These are phyloP conservation scores for Lanmaoa rubissima DNA, from an alignment of 768 basidiomycete genomes.

Conservation along the genomic window DNA sequence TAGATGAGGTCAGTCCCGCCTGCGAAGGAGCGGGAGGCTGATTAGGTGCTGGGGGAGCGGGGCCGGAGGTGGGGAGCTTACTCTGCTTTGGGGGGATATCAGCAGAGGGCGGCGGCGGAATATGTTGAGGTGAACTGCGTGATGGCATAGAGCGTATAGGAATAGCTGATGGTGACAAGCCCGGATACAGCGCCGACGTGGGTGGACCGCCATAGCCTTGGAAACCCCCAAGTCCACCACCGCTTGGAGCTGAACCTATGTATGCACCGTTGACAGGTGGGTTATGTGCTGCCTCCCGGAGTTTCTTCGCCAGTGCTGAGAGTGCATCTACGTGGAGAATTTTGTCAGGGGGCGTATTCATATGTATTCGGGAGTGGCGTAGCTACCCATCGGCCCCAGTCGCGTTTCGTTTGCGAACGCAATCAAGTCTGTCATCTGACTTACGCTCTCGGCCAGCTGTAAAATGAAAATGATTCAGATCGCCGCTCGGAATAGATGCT, in stretches of 20 bases:
- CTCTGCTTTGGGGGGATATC: constrained; percentile 62
- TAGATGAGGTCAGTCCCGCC: constrained; percentile 42
- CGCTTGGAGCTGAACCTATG: constrained; percentile 15
- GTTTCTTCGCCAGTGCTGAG: constrained; percentile 36
- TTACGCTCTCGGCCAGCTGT: constrained; percentile 79
- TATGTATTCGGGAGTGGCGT: constrained; percentile 23
- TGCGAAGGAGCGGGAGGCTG: constrained; percentile 40
- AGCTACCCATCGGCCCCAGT: constrained; percentile 68
- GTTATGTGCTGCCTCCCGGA: constrained; percentile 33
- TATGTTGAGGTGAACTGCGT: constrained; percentile 51
- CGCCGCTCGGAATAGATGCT: not conserved
- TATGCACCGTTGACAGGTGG: constrained; percentile 16
- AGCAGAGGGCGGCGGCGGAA: constrained; percentile 42
- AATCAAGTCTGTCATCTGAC: constrained; percentile 77
- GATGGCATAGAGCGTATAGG: constrained; percentile 43
- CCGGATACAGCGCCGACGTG: constrained; percentile 45
- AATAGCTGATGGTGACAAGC: constrained; percentile 38
- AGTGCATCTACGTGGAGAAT: constrained; percentile 43
- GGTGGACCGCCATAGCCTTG: constrained; percentile 28
- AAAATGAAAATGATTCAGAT: constrained; percentile 8
- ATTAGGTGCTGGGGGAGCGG: constrained; percentile 40
- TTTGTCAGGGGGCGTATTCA: constrained; percentile 24
- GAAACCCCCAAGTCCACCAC: constrained; percentile 25
- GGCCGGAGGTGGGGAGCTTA: constrained; percentile 50
- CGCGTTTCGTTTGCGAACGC: constrained; percentile 51